Conservation (phyloP, 1,139 yeast species). For the Lodderomyces orthopsilosis region DNA sequence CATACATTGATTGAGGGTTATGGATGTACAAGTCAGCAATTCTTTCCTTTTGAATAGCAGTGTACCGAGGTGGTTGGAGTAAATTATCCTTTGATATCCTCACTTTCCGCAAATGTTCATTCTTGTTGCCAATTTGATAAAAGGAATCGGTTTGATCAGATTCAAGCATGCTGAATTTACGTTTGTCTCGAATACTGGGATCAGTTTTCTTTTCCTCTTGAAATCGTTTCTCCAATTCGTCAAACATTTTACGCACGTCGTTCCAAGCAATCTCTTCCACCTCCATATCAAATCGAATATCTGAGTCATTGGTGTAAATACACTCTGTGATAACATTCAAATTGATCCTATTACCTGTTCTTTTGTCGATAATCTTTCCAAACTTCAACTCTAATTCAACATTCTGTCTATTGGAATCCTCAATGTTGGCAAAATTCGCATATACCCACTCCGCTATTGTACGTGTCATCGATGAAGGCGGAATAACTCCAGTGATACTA, state of each 20-base stretch:
- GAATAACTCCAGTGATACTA: constrained; percentile 69
- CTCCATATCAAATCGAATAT: constrained; percentile 66
- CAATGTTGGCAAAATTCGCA: constrained; percentile 68
- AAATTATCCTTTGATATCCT: constrained; percentile 62
- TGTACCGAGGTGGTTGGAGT: constrained; percentile 61
- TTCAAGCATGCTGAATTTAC: constrained; percentile 41
- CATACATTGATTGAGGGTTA: constrained; percentile 77
- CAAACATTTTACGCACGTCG: constrained; percentile 56
- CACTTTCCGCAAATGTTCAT: constrained; percentile 57
- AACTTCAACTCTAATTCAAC: constrained; percentile 82
- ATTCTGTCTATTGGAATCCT: constrained; percentile 54
- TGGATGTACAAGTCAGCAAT: constrained; percentile 68
- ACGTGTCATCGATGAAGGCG: constrained; percentile 79
- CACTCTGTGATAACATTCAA: constrained; percentile 79
- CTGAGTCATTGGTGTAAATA: constrained; percentile 54
- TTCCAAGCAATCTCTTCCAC: constrained; percentile 67
- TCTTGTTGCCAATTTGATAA: constrained; percentile 35
- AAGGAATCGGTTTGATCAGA: constrained; percentile 43
- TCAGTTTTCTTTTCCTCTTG: constrained; percentile 30
- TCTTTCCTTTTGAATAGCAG: constrained; percentile 70
- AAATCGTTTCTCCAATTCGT: constrained; percentile 49
- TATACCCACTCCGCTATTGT: constrained; percentile 87
- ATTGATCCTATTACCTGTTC: constrained; percentile 59
- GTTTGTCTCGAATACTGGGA: constrained; percentile 21
- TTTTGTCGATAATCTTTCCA: constrained; percentile 71